Conservation (phyloP, 257 asterid species). For the Osmanthus fragrans region DNA sequence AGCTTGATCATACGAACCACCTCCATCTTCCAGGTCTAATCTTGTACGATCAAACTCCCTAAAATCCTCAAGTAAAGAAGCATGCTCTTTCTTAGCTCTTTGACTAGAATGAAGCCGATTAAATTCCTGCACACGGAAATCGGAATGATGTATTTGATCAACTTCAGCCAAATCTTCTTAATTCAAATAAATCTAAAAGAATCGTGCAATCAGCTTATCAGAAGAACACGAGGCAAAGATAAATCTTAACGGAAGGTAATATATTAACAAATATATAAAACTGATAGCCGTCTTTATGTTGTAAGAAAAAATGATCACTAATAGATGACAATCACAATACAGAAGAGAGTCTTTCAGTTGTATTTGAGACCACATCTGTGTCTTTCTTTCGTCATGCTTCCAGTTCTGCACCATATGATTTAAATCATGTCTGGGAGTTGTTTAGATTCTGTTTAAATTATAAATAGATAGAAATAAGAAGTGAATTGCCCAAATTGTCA, state of each 20-base stretch:
- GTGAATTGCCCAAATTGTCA: no score
- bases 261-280: no score
- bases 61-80: slow-evolving; percentile 92
- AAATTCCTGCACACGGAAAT: slow-evolving; percentile 72
- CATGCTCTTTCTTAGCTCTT: slow-evolving; percentile 96
- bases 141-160: slow-evolving; percentile 22
- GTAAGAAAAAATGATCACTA: slow-evolving; percentile 3
- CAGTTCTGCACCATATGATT: background rate
- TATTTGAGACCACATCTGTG: background rate
- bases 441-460: no score
- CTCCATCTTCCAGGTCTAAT: slow-evolving; percentile 92
- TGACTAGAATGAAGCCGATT: slow-evolving; percentile 82
- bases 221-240: no score
- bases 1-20: slow-evolving; percentile 81
- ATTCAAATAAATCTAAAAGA: slow-evolving; percentile 16
- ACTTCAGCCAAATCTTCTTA: slow-evolving; percentile 17
- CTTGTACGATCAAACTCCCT: slow-evolving; percentile 94
- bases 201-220: background rate
- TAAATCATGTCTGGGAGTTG: background rate
- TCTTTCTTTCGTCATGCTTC: background rate
- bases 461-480: no score
- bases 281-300: no score
- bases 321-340: background rate
- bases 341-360: background rate
- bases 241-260: no score